phyloP scores from a whole-genome alignment of 2,329 filamentous ascomycete genomes.

The Paecilomyces formosus region DNA sequence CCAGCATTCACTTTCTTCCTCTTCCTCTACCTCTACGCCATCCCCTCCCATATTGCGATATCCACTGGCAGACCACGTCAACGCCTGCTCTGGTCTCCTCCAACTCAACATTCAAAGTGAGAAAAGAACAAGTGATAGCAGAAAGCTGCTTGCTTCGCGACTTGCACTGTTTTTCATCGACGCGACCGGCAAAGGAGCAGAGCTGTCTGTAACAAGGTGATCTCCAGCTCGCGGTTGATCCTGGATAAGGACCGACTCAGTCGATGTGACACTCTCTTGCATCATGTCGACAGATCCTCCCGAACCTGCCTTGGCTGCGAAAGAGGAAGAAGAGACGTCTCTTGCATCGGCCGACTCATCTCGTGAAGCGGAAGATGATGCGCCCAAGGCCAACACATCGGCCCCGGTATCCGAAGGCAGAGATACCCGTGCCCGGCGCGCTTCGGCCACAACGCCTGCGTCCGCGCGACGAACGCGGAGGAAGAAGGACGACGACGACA shows the following conservation, averaged over 20 bases:
- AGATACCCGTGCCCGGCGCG: slow-evolving; percentile 25
- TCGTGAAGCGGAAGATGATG: slow-evolving; percentile 2
- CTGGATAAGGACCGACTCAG: background rate
- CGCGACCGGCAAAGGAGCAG: background rate
- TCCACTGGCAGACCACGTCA: background rate
- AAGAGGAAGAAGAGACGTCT: slow-evolving; percentile 3
- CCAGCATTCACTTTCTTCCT: slow-evolving; percentile 4
- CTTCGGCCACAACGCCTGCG: slow-evolving; percentile 14
- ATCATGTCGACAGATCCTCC: slow-evolving; percentile 2
- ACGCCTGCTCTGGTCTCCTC: background rate
- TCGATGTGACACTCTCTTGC: background rate
- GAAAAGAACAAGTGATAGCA: background rate
- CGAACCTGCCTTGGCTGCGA: slow-evolving; percentile 1
- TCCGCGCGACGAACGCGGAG: slow-evolving; percentile 26
- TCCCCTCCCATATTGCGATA: slow-evolving; percentile 3
- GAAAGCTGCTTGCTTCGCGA: too few relatives aligned
- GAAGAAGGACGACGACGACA: slow-evolving; percentile 32
- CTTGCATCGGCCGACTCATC: slow-evolving; percentile 12
- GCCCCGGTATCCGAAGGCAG: slow-evolving; percentile 9
- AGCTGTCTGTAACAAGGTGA: slow-evolving; percentile 7
- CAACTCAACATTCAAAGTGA: background rate
- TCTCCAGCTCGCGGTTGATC: background rate
- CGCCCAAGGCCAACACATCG: slow-evolving; percentile 2
- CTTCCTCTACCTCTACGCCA: slow-evolving; percentile 3
- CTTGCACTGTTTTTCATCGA: background rate